Conservation (phyloP, 139 green algal species). For the Chlamydomonas incerta region DNA sequence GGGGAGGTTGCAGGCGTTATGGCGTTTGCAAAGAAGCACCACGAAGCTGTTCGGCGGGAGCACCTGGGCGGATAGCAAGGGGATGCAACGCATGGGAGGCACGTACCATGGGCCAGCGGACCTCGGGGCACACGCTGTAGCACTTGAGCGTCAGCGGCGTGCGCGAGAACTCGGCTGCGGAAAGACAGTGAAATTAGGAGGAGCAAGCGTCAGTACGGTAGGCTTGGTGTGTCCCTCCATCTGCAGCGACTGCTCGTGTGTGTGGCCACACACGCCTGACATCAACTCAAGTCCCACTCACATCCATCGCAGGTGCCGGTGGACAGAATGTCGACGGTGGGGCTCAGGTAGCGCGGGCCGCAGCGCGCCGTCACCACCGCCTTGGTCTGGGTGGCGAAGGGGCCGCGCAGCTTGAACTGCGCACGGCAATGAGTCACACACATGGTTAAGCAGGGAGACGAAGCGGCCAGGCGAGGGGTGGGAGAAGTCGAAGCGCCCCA, state of each 20-base stretch:
- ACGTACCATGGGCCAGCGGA: not conserved
- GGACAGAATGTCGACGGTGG: not conserved
- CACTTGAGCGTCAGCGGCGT: not conserved
- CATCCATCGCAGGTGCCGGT: not conserved
- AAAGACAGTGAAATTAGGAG: too few species aligned
- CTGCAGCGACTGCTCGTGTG: not conserved
- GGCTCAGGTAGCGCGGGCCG: not conserved
- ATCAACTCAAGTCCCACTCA: not conserved
- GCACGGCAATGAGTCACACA: too few species aligned
- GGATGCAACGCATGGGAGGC: not conserved
- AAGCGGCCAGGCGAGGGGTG: too few species aligned
- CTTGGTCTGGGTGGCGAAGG: not conserved
- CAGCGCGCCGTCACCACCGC: not conserved
- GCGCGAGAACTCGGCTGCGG: not conserved
- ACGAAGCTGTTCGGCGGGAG: too few species aligned
- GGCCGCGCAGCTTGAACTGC: not conserved
- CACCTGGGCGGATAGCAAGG: too few species aligned
- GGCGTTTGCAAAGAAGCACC: too few species aligned
- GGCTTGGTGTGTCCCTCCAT: too few species aligned
- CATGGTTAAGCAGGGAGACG: too few species aligned
- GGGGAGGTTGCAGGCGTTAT: too few species aligned
- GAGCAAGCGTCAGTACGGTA: too few species aligned
- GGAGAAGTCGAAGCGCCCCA: too few species aligned
- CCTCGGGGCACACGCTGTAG: constrained; percentile 8
- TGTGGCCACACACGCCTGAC: too few species aligned